Percentiles rank a stretch among this genome's conserved stretches.
phyloP scores from a whole-genome alignment of 805 yeast species.

The Blastobotrys americana region DNA sequence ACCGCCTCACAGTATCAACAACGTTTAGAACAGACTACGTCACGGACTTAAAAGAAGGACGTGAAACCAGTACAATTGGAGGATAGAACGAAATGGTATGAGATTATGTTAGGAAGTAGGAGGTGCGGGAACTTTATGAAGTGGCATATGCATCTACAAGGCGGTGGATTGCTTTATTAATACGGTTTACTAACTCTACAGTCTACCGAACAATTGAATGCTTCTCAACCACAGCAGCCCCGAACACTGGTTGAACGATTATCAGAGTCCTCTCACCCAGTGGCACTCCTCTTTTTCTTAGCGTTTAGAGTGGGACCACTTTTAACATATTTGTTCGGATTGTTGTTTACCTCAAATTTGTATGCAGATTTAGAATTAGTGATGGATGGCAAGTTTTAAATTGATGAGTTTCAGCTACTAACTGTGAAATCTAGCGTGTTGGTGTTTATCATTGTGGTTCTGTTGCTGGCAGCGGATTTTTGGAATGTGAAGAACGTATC shows the following conservation, averaged over 20 bases:
- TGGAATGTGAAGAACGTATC: slow-evolving; percentile 90
- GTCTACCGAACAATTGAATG: slow-evolving; percentile 2
- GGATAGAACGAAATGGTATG: no score
- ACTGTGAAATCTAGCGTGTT: slow-evolving; percentile 38
- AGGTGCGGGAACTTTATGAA: no score
- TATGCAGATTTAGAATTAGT: slow-evolving; percentile 16
- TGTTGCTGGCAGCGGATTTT: slow-evolving; percentile 80
- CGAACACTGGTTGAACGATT: slow-evolving; percentile 40
- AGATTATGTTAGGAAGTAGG: no score
- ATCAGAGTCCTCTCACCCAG: slow-evolving; percentile 71
- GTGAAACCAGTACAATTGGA: no score
- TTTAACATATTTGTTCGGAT: slow-evolving; percentile 62
- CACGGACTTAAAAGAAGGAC: no score
- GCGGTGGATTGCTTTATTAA: no score
- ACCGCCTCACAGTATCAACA: no score
- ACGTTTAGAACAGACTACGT: no score
- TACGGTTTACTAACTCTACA: no score
- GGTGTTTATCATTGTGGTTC: slow-evolving; percentile 69
- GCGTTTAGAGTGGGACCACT: slow-evolving; percentile 58
- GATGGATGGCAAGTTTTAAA: not conserved
- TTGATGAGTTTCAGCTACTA: not conserved
- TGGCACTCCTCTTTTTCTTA: slow-evolving; percentile 62
- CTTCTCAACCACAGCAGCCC: slow-evolving; percentile 3
- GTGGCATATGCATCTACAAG: no score
- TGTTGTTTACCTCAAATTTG: slow-evolving; percentile 57